Conservation (phyloP, 371 early-diverging fungal species). For the Lichtheimia corymbifera region DNA sequence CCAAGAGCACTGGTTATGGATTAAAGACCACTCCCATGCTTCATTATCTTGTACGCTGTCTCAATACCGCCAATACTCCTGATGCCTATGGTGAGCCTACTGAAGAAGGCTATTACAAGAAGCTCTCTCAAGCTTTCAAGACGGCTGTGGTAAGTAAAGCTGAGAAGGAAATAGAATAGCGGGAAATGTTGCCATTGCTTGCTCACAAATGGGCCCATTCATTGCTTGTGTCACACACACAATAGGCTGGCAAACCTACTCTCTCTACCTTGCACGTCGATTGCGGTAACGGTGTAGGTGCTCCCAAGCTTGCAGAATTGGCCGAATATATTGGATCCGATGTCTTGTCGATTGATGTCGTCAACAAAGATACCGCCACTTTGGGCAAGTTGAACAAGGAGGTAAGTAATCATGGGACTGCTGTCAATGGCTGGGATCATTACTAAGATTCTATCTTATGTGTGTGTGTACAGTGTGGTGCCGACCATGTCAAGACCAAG, state of each 20-base stretch:
- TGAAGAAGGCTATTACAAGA: constrained; percentile 89
- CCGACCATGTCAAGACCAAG: constrained; percentile 95
- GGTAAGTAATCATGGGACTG: constrained; percentile 41
- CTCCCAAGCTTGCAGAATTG: constrained; percentile 85
- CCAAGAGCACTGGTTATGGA: constrained; percentile 80
- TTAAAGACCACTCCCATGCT: constrained; percentile 96
- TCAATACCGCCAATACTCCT: constrained; percentile 77
- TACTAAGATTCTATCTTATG: background rate
- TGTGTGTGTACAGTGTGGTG: constrained; percentile 78
- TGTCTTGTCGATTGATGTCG: constrained; percentile 61
- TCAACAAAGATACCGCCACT: constrained; percentile 73
- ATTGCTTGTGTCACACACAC: constrained; percentile 1
- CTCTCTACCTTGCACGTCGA: constrained; percentile 81
- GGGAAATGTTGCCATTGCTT: background rate
- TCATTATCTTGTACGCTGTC: constrained; percentile 93
- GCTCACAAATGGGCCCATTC: background rate
- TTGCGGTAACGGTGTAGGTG: constrained; percentile 97
- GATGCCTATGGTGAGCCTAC: constrained; percentile 92
- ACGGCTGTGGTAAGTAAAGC: constrained; percentile 67
- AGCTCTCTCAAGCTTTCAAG: constrained; percentile 84
- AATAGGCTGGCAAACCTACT: constrained; percentile 65
- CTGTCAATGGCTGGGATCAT: background rate
- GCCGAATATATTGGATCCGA: constrained; percentile 65
- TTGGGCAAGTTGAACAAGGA: constrained; percentile 82
- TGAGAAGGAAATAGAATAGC: background rate